Evolutionary conservation across 305 asterid genomes (phyloP).

Genomic region (Solanum hybrid): DNA sequence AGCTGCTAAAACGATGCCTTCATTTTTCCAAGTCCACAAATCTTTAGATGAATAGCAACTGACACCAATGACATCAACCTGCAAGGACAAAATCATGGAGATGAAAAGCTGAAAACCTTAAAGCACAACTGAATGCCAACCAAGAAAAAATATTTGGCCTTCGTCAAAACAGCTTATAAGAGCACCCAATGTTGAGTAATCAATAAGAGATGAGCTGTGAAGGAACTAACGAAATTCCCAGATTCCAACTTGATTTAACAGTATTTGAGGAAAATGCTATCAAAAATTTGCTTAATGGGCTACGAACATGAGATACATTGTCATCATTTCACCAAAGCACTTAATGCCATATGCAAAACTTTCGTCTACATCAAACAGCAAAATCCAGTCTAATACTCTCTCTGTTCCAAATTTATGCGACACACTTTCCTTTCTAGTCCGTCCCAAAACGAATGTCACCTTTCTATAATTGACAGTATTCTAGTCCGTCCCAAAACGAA

Average conservation of each 20-base stretch:
- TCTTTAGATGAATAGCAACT: constrained; percentile 89
- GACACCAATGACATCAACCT: constrained; percentile 91
- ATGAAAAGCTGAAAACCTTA: background rate
- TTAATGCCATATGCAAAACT: background rate
- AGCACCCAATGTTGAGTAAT: background rate
- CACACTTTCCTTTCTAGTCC: background rate
- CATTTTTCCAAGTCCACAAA: constrained; percentile 87
- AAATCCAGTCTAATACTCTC: background rate
- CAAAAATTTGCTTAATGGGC: background rate
- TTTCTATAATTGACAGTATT: background rate
- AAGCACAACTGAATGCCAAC: background rate
- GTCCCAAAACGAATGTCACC: background rate
- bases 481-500: background rate
- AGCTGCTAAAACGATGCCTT: constrained; percentile 78
- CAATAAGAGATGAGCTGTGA: background rate
- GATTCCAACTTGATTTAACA: background rate
- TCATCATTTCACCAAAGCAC: background rate
- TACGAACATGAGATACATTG: background rate
- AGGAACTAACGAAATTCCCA: background rate
- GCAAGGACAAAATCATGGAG: constrained; percentile 4
- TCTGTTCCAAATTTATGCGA: background rate
- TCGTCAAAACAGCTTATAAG: background rate
- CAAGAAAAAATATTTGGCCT: background rate
- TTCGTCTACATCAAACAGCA: background rate
- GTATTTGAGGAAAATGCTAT: background rate